A percentile compares a stretch with the other conserved stretches of the same genome.
Evolutionary conservation across 192 early-diverging fungal genomes (phyloP).

Genomic region (Coemansia sp.): DNA sequence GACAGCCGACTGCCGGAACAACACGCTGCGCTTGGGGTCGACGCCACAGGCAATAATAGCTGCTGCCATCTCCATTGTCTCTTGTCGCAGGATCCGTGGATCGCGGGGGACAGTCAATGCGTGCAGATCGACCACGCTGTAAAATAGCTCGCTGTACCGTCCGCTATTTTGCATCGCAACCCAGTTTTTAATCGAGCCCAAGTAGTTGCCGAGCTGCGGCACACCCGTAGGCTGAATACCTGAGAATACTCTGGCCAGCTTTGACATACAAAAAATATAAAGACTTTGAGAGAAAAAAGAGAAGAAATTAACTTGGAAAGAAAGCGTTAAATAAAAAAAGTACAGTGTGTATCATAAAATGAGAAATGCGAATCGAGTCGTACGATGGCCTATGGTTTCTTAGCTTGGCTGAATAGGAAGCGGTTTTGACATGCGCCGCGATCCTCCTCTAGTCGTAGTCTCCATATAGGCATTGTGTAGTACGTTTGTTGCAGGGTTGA

Average conservation of each 20-base stretch:
- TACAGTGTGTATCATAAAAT: background rate
- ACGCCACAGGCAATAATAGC: slow-evolving; percentile 84
- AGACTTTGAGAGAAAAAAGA: background rate
- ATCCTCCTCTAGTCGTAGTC: slow-evolving; percentile 8
- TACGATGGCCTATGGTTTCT: slow-evolving; percentile 9
- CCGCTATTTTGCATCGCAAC: slow-evolving; percentile 66
- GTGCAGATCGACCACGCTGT: slow-evolving; percentile 89
- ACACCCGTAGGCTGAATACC: slow-evolving; percentile 95
- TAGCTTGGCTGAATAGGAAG: slow-evolving; percentile 14
- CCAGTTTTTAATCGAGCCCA: slow-evolving; percentile 90
- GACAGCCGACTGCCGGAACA: slow-evolving; percentile 88
- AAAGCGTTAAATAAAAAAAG: slow-evolving; percentile 1
- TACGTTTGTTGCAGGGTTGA: background rate
- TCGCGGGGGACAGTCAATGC: slow-evolving; percentile 81
- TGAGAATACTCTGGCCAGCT: slow-evolving; percentile 61
- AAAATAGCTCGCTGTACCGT: slow-evolving; percentile 57
- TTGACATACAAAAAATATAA: background rate
- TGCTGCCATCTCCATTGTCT: slow-evolving; percentile 74
- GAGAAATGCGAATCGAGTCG: background rate
- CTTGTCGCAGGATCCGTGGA: slow-evolving; percentile 63
- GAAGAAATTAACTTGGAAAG: background rate
- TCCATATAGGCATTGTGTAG: slow-evolving; percentile 25
- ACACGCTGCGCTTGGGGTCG: slow-evolving; percentile 65
- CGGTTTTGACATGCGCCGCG: slow-evolving; percentile 22
- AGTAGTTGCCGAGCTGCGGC: slow-evolving; percentile 93